phyloP scores from a whole-genome alignment of 306 rosid species.

The Cicer pinnatifidum region DNA sequence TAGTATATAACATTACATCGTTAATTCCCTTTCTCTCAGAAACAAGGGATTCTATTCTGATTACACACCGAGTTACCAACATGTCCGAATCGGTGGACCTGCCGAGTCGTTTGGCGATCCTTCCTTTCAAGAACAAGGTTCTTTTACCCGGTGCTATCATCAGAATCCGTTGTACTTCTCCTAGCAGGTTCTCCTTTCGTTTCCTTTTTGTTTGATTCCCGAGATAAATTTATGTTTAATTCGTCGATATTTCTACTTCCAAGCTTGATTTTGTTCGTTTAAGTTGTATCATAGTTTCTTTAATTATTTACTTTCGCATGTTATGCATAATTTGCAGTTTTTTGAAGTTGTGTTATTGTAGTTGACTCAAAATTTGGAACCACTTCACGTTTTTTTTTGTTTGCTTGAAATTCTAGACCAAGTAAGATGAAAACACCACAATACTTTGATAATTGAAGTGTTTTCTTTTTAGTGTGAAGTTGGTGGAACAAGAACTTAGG shows the following conservation, averaged over 20 bases:
- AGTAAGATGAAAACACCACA: neutral
- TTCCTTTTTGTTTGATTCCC: neutral
- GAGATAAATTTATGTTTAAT: neutral
- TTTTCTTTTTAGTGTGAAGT: slow-evolving; percentile 65
- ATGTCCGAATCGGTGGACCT: slow-evolving; percentile 97
- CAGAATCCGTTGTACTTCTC: slow-evolving; percentile 96
- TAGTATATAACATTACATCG: neutral
- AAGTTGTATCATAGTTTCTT: neutral
- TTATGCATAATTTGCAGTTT: slow-evolving; percentile 5
- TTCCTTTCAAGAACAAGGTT: slow-evolving; percentile 95
- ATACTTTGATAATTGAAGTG: neutral
- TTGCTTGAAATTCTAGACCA: neutral
- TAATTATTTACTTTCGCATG: neutral
- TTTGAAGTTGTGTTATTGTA: neutral
- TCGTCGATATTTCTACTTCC: neutral
- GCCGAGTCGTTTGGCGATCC: slow-evolving; percentile 94
- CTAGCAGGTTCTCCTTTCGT: slow-evolving; percentile 67
- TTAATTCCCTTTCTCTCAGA: slow-evolving; percentile 13
- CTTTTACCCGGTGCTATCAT: slow-evolving; percentile 96
- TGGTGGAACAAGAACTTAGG: slow-evolving; percentile 99
- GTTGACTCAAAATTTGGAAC: neutral
- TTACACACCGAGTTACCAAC: slow-evolving; percentile 40
- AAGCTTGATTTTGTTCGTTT: neutral
- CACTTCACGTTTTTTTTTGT: neutral
- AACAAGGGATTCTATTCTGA: slow-evolving; percentile 28